phyloP scores from a whole-genome alignment of 495 filamentous ascomycete species.

The Aspergillus bertholletiae region DNA sequence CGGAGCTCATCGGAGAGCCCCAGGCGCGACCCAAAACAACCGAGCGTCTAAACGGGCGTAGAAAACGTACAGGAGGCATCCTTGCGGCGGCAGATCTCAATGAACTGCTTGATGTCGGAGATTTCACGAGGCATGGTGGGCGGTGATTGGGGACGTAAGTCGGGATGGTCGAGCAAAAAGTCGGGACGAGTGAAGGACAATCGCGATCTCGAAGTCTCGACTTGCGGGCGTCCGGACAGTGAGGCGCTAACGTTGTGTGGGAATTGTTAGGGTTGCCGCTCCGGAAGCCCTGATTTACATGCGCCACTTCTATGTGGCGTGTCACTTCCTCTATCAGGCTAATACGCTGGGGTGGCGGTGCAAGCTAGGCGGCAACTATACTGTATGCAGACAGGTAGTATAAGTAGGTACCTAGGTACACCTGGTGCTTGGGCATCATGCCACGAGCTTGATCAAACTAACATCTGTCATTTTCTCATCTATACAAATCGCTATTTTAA shows the following conservation, averaged over 20 bases:
- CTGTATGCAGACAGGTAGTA: neutral
- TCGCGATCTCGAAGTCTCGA: conserved; percentile 16
- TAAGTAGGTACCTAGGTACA: neutral
- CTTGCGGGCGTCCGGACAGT: conserved; percentile 2
- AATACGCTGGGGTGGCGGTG: conserved; percentile 13
- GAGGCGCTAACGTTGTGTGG: conserved; percentile 16
- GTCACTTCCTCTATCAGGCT: no score
- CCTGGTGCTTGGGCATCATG: neutral
- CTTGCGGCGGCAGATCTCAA: conserved; percentile 98
- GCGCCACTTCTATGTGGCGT: no score
- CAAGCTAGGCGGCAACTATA: neutral
- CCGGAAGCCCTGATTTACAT: conserved; percentile 5
- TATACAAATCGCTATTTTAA: no score
- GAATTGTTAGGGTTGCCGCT: conserved; percentile 11
- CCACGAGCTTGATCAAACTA: neutral
- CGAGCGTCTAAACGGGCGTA: neutral
- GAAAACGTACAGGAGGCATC: conserved; percentile 86
- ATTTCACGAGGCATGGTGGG: conserved; percentile 93
- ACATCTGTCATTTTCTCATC: neutral
- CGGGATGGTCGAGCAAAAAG: conserved; percentile 8
- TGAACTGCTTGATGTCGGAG: conserved; percentile 99
- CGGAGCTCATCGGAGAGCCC: neutral
- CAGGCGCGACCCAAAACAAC: neutral
- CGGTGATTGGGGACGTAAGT: conserved; percentile 13
- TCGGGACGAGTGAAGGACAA: conserved; percentile 9